These are phyloP conservation scores for Teratosphaeria nubilosa DNA, from an alignment of 2,329 filamentous ascomycete genomes.

Conservation along the genomic window DNA sequence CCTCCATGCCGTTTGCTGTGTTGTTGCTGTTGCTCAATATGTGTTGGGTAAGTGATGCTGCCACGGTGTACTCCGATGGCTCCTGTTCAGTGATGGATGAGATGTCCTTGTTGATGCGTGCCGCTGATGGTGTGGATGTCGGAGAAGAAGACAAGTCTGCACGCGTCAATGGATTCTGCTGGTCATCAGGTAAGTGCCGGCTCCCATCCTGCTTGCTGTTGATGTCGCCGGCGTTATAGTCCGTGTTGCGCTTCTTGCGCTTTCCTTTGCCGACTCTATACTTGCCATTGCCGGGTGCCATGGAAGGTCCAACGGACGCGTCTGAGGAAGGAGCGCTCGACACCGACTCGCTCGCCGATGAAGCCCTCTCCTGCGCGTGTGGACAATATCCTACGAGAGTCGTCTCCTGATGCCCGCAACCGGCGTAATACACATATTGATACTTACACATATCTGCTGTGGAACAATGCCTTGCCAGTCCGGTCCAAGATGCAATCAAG, in stretches of 20 bases:
- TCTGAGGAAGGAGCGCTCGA: not conserved
- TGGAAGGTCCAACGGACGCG: not conserved
- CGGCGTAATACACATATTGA: slow-evolving; percentile 20
- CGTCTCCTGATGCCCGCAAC: slow-evolving; percentile 22
- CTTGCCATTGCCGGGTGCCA: not conserved
- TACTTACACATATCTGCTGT: slow-evolving; percentile 21
- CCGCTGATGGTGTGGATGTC: not conserved
- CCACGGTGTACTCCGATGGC: not conserved
- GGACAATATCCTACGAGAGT: slow-evolving; percentile 5
- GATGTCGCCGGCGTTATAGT: not conserved
- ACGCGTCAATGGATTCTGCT: not conserved
- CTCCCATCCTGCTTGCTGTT: not conserved
- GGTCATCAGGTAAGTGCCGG: not conserved
- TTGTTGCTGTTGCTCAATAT: not conserved
- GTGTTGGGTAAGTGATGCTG: not conserved
- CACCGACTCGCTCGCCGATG: not conserved
- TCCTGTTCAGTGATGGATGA: not conserved
- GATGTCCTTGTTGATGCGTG: not conserved
- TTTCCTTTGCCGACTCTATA: not conserved
- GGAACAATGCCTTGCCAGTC: not conserved
- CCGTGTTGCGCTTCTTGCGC: not conserved
- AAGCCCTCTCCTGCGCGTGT: not conserved
- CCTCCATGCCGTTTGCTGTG: not conserved
- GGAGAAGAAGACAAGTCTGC: not conserved
- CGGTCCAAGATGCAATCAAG: not conserved